These are phyloP conservation scores for Globisporangium cylindrosporum DNA, from an alignment of 352 stramenopile species.

Conservation along the genomic window DNA sequence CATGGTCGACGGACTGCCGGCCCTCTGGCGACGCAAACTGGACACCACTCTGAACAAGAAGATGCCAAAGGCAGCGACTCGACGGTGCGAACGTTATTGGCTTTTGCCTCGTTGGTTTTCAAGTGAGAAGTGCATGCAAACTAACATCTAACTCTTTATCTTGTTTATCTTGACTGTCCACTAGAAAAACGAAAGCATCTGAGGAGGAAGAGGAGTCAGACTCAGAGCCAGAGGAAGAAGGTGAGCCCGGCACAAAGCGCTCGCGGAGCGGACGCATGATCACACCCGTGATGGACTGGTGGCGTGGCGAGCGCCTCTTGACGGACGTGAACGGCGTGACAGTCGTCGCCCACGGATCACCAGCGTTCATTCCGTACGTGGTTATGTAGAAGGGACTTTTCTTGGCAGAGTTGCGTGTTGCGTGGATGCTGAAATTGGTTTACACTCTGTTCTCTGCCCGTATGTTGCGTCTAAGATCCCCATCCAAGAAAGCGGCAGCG, in stretches of 20 bases:
- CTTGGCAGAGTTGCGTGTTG: not conserved
- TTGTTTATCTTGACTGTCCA: not conserved
- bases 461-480: not conserved
- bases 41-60: conserved; percentile 6
- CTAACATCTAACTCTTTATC: not conserved
- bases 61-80: not conserved
- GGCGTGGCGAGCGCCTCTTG: conserved; percentile 32
- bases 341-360: conserved; percentile 23
- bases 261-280: conserved; percentile 24
- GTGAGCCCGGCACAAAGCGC: conserved; percentile 1
- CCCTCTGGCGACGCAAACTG: conserved; percentile 33
- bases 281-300: conserved; percentile 49
- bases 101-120: not conserved
- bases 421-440: not conserved
- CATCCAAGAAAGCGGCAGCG: not conserved
- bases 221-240: conserved; percentile 7
- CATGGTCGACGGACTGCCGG: conserved; percentile 52
- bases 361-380: conserved; percentile 26
- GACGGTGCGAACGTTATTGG: not conserved
- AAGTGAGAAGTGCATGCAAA: not conserved
- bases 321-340: conserved; percentile 22
- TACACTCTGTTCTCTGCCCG: not conserved
- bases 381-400: not conserved
- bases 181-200: not conserved
- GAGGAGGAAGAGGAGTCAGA: not conserved